Evolutionary conservation across 164 flowering plant genomes (phyloP).

Genomic region (Magnolia changhungtana): DNA sequence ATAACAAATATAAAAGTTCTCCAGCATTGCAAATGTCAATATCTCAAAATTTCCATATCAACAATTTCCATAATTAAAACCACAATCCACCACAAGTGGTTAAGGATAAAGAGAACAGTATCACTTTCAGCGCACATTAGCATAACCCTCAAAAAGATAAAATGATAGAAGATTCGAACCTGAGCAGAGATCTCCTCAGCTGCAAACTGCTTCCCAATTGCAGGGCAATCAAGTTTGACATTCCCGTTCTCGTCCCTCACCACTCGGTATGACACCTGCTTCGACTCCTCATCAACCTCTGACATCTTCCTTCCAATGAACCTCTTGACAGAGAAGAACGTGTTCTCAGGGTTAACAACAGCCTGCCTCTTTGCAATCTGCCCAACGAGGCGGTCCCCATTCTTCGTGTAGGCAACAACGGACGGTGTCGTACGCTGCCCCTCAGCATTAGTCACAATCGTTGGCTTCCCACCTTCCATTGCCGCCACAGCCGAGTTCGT

Average conservation of each 20-base stretch:
- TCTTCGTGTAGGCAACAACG: conserved; percentile 91
- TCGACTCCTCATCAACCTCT: conserved; percentile 63
- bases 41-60: not conserved
- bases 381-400: conserved; percentile 79
- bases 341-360: conserved; percentile 87
- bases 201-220: conserved; percentile 67
- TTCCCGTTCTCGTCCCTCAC: conserved; percentile 65
- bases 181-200: conserved; percentile 80
- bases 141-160: not conserved
- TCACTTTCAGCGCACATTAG: not conserved
- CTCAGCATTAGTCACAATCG: conserved; percentile 64
- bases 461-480: conserved; percentile 82
- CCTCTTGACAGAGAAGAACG: conserved; percentile 79
- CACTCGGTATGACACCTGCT: conserved; percentile 60
- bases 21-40: too few relatives aligned
- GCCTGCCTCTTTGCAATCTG: conserved; percentile 97
- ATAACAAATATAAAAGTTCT: too few relatives aligned
- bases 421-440: conserved; percentile 92
- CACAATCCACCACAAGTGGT: not conserved
- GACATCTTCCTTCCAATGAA: conserved; percentile 75
- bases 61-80: not conserved
- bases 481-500: conserved; percentile 74
- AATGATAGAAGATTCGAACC: conserved; percentile 27
- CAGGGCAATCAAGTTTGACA: conserved; percentile 73
- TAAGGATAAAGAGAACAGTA: not conserved